Evolutionary conservation across 1,284 basidiomycete species (phyloP).

Genomic region (Acaromyces ingoldii): DNA sequence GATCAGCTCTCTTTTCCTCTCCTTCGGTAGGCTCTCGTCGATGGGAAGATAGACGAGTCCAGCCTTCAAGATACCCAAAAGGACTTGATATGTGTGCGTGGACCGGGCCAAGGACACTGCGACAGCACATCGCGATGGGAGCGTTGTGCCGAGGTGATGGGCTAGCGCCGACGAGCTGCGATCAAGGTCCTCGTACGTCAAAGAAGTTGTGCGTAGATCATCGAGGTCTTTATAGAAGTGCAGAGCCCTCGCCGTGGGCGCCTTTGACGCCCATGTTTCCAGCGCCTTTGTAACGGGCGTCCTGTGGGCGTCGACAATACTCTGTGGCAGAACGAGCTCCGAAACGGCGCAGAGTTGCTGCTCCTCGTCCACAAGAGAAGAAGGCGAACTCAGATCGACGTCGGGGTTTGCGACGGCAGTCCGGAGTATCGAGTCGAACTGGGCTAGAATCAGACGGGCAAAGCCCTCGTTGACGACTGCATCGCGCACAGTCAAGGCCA

Average conservation of each 20-base stretch:
- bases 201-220: too few species aligned
- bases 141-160: slow-evolving; percentile 1
- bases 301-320: too few species aligned
- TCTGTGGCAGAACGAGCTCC: too few species aligned
- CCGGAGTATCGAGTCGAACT: too few species aligned
- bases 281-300: too few species aligned
- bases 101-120: slow-evolving; percentile 36
- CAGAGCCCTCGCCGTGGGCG: too few species aligned
- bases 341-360: too few species aligned
- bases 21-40: slow-evolving; percentile 43
- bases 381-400: too few species aligned
- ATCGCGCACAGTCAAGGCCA: slow-evolving; percentile 29
- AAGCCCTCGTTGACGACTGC: slow-evolving; percentile 19
- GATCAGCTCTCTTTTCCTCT: slow-evolving; percentile 42
- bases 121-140: slow-evolving; percentile 25
- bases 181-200: slow-evolving; percentile 31
- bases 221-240: too few species aligned
- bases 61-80: slow-evolving; percentile 33
- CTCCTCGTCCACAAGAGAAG: too few species aligned
- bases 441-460: slow-evolving; percentile 24
- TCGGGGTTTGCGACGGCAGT: too few species aligned
- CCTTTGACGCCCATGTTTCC: too few species aligned
- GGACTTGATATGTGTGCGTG: slow-evolving; percentile 32
- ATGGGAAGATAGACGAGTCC: slow-evolving; percentile 48
- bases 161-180: slow-evolving; percentile 17